Base-by-base conservation (phyloP, 306 rosid species). In the Cucurbita moschata region DNA sequence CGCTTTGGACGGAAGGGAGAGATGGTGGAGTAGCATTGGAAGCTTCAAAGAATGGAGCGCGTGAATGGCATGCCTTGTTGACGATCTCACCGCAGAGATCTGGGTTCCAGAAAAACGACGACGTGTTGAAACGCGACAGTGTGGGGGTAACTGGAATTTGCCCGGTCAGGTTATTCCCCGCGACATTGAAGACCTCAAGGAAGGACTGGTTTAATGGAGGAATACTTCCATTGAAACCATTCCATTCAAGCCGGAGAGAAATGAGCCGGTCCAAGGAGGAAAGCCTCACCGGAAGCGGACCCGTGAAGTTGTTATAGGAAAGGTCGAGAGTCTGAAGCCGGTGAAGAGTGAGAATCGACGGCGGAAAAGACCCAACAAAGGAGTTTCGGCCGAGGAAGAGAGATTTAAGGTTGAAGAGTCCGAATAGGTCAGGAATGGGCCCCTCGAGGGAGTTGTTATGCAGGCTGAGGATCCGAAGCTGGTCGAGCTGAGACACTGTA, bases 401-500 rank as follows among this genome's bases (percentile, higher is more conserved):
- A 4, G 89, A 79, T 11, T 90, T 88, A 66, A 93, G 94, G 72
- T 90, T 86, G 15, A 10, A 13, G 78, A 93, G 94, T 0, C 81
- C 69, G 7, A 96, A 88, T 30, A 90, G 90, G 74, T 90, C 92
- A 0, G 98, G 98, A 49, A 93, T 62, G 19, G 92, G 97, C 21
- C 98, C 92, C 13, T 50, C 80, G 69, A 93, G 85, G 10, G 98
- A 90, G 85, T 90, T 93, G 78, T 93, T 93, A 21, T 76, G 84
- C 70, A 93, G 88, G 50, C 83, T 86, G 52, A 93, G 71, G 39
- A 90, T 85, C 18, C 96, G 89, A 74, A 93, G 94, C 85, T 93
- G 98, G 86, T 85, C 89, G 77, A 93, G 94, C 6, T 74, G 80
- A 10, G 89, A 37, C 53, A 93, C 74, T 9, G 96, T 86, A 74